Base-by-base conservation (phyloP, 2,329 filamentous ascomycete species). In the Penicillium digitatum region DNA sequence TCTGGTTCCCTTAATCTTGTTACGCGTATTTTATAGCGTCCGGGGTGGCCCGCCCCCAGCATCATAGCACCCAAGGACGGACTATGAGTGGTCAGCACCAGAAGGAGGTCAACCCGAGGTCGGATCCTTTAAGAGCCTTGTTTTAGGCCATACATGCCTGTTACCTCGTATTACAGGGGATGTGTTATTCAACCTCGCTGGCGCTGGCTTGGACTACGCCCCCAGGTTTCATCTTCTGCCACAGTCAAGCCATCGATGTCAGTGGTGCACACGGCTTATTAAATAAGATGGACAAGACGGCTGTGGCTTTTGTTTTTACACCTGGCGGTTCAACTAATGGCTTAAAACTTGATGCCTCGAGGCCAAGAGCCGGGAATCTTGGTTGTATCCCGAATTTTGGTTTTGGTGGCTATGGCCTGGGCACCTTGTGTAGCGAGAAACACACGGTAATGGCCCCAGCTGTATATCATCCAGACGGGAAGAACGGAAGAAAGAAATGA, bases 231-330 rank as follows among this genome's bases (percentile, higher is more conserved):
- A 48, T 11, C 27, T 16, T 32, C 20, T 47, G 24, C 48, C 31
- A 50, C n/a, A 2, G 16, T 20, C 31, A 44, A 46, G 59, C 59
- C 58, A 58, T 62, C 55, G 55, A 62, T 60, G 59, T 60, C 57
- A 60, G 27, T 56, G 37, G 27, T 50, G 34, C n/a, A 18, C 6
- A 18, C 16, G 24, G 5, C 14, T 24, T 39, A 24, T 2, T 32
- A 26, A 11, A 16, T 1, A 49, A 43, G n/a, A 44, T 18, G 31
- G 39, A 10, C n/a, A 54, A 54, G 12, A 44, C 22, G 38, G 39
- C 16, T 54, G 45, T 54, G 52, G 52, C 52, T 54, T 34, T 45
- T n/a, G n/a, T n/a, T 40, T 43, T 12, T 24, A 43, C 12, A 24
- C 40, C 16, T n/a, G 22, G 20, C 40, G 22, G 42, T 16, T n/a